Base-by-base conservation (phyloP, 495 filamentous ascomycete genomes). In the Hyphodiscus hymeniophilus region DNA sequence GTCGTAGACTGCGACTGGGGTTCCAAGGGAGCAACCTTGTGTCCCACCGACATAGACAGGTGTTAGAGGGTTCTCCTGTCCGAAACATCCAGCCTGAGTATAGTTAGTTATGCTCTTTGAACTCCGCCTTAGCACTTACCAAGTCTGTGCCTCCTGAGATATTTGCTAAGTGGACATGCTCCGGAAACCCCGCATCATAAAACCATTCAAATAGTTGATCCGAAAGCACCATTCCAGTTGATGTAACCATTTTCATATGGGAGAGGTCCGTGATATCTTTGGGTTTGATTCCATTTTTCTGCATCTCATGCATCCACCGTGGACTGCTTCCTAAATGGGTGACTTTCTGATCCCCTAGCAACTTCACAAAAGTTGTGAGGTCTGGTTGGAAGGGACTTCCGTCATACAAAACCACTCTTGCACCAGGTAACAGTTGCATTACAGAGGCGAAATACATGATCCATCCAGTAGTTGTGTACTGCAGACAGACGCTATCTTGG, bases 71-170 rank as follows among this genome's bases (percentile, higher is more conserved):
- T 87, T 88, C 52, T 79, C 75, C 34, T 70, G 62, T 24, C 73
- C 82, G 54, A 91, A 85, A 51, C 77, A 84, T 6, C 78, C 84
- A 21, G 83, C 73, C 69, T 72, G 39, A 11, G 3, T 2, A 15
- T 31, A 47, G 31, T 38, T 13, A 47, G 28, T 52, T 39, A 18
- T 35, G 15, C 45, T 35, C 12, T 4, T 12, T 13, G 17, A 13
- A 41, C 39, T 17, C 7, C 8, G 33, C 24, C 10, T 11, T 5
- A 8, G 32, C 23, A 58, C 65, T 48, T 54, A 72, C 81, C 34
- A 89, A 70, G 69, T 91, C 85, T 18, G 85, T 89, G 46, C 85
- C 84, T 13, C 86, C 86, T 1, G 82, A 81, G 41, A 89, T 82
- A 56, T 91, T 91, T 42, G 61, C 71, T 3, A 89, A 69, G 6